Evolutionary conservation across 1,139 yeast genomes (phyloP).

Genomic region (Candida sp.): DNA sequence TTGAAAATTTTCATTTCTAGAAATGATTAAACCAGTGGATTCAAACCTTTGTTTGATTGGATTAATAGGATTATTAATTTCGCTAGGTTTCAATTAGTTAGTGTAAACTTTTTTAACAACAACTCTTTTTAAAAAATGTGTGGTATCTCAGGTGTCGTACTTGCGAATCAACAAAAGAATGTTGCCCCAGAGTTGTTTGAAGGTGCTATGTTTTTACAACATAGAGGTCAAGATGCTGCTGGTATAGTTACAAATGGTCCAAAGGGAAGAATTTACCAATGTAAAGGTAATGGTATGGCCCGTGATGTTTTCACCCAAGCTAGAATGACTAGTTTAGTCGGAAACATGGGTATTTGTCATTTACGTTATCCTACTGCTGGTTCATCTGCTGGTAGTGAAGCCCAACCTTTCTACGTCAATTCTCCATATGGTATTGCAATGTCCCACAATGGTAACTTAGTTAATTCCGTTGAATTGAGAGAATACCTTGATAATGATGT

Average conservation of each 20-base stretch:
- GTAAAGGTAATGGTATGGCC: conserved; percentile 99
- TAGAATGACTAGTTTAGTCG: conserved; percentile 76
- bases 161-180: conserved; percentile 68
- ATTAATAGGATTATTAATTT: neutral
- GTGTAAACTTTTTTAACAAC: neutral
- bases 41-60: neutral
- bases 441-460: conserved; percentile 93
- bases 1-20: neutral
- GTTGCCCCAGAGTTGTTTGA: conserved; percentile 92
- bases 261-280: conserved; percentile 91
- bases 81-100: neutral
- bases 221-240: conserved; percentile 99
- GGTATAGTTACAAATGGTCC: conserved; percentile 97
- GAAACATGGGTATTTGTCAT: conserved; percentile 95
- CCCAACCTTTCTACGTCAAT: conserved; percentile 98
- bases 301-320: conserved; percentile 90
- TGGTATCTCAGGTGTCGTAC: conserved; percentile 87
- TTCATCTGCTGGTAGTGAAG: conserved; percentile 94
- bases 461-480: conserved; percentile 76
- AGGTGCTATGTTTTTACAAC: conserved; percentile 92
- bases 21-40: neutral
- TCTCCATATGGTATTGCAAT: conserved; percentile 92
- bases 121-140: conserved; percentile 53
- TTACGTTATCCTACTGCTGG: conserved; percentile 98
- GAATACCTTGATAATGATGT: conserved; percentile 86